Evolutionary conservation across 345 rosid genomes (phyloP).

Genomic region (Eucalyptus cloeziana): DNA sequence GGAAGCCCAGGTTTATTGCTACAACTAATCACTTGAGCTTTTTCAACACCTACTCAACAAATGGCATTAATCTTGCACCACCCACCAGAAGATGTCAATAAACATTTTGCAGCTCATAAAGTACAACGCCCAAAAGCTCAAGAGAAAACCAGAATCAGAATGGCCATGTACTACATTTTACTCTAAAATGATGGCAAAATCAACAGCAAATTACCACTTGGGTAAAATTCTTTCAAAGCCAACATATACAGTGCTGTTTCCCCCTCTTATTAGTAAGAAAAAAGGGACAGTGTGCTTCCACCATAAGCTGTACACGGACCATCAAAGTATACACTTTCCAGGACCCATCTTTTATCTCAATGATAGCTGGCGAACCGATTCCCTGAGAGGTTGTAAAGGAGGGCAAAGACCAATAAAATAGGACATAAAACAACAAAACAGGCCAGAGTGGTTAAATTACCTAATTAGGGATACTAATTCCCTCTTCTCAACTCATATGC

Average conservation of each 20-base stretch:
- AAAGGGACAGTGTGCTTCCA: slow-evolving; percentile 30
- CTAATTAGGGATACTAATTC: slow-evolving; percentile 29
- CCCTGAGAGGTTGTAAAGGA: slow-evolving; percentile 9
- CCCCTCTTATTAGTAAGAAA: slow-evolving; percentile 21
- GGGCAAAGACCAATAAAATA: slow-evolving; percentile 1
- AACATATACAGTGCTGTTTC: slow-evolving; percentile 27
- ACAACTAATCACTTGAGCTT: background rate
- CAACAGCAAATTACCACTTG: background rate
- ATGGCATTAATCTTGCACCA: background rate
- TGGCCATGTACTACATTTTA: background rate
- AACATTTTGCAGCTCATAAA: background rate
- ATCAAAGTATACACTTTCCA: slow-evolving; percentile 32
- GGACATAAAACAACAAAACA: background rate
- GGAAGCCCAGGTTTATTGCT: background rate
- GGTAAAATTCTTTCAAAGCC: background rate
- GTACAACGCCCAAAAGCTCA: background rate
- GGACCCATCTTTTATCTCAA: slow-evolving; percentile 18
- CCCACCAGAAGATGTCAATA: background rate
- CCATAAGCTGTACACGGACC: slow-evolving; percentile 53
- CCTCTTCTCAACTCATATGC: slow-evolving; percentile 32
- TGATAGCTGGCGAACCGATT: slow-evolving; percentile 12
- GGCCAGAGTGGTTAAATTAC: slow-evolving; percentile 3
- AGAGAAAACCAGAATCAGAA: background rate
- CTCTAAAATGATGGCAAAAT: background rate
- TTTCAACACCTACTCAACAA: background rate